A percentile compares a stretch with the other conserved stretches of the same genome.
phyloP scores from a whole-genome alignment of 768 basidiomycete genomes.

The Lentinula lateritia region DNA sequence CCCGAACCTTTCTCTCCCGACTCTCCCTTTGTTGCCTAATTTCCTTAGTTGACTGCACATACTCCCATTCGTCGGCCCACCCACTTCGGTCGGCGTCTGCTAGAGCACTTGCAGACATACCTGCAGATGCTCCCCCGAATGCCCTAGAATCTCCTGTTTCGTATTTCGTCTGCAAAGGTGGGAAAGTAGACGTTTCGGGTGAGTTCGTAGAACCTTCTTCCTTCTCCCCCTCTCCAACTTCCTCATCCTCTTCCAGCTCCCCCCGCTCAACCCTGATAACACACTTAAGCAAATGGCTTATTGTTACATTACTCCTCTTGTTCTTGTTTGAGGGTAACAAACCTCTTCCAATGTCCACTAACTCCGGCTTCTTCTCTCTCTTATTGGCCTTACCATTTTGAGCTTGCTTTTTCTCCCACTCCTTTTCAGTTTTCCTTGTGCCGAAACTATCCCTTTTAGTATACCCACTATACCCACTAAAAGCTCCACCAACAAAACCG shows the following conservation, averaged over 20 bases:
- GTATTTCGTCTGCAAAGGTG: not conserved
- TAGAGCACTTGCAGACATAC: not conserved
- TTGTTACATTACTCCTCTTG: constrained; percentile 63
- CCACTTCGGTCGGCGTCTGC: not conserved
- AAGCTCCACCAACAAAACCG: not conserved
- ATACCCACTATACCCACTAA: not conserved
- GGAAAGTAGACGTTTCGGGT: not conserved
- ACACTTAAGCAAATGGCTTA: constrained; percentile 76
- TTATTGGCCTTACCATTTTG: not conserved
- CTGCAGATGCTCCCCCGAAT: not conserved
- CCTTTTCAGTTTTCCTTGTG: not conserved
- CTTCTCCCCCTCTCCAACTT: constrained; percentile 16
- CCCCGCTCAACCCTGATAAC: constrained; percentile 72
- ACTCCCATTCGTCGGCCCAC: constrained; percentile 3
- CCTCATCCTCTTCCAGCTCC: constrained; percentile 43
- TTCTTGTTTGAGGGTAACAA: constrained; percentile 82
- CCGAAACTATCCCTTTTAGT: not conserved
- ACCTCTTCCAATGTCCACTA: constrained; percentile 7
- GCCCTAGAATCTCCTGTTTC: not conserved
- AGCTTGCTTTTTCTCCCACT: not conserved
- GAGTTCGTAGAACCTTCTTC: not conserved
- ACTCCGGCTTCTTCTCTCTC: not conserved
- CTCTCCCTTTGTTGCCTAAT: not conserved
- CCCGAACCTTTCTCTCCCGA: not conserved
- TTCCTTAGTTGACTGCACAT: not conserved